A percentile compares a stretch with the other conserved stretches of the same genome.
Conservation (phyloP, 2,329 filamentous ascomycete genomes). For the Cladosporium sp. region DNA sequence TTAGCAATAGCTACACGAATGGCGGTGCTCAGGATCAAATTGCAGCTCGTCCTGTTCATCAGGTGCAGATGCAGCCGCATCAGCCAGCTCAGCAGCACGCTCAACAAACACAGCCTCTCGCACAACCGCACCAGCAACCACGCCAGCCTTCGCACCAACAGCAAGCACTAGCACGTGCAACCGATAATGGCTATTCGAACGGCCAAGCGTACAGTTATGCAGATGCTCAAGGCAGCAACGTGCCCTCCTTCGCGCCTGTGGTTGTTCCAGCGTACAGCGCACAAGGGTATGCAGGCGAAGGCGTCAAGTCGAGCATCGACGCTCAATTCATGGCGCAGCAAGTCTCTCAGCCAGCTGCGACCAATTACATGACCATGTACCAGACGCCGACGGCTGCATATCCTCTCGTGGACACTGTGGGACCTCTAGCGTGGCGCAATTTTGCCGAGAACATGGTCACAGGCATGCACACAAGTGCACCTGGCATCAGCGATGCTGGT, state of each 20-base stretch:
- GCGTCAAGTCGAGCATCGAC: slow-evolving; percentile 22
- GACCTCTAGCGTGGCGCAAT: slow-evolving; percentile 29
- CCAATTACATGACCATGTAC: slow-evolving; percentile 20
- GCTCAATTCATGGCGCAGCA: slow-evolving; percentile 19
- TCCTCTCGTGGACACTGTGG: slow-evolving; percentile 4
- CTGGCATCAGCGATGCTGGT: not conserved
- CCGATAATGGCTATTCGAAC: not conserved
- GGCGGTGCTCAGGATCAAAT: not conserved
- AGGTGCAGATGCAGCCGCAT: not conserved
- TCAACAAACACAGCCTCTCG: slow-evolving; percentile 8
- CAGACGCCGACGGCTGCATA: slow-evolving; percentile 15
- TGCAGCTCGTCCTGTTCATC: not conserved
- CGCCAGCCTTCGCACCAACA: slow-evolving; percentile 14
- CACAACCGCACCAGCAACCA: slow-evolving; percentile 11
- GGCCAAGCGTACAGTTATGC: slow-evolving; percentile 17
- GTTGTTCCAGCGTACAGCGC: slow-evolving; percentile 15
- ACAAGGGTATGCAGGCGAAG: slow-evolving; percentile 15
- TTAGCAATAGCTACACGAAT: not conserved
- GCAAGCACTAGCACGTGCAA: slow-evolving; percentile 7
- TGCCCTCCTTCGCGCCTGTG: not conserved
- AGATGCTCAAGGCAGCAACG: slow-evolving; percentile 16
- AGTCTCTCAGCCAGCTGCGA: slow-evolving; percentile 10
- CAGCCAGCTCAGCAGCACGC: slow-evolving; percentile 12
- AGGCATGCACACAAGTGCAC: slow-evolving; percentile 10
- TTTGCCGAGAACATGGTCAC: slow-evolving; percentile 27